Evolutionary conservation across 192 early-diverging fungal species (phyloP).

Genomic region (Powellomyces hirtus): DNA sequence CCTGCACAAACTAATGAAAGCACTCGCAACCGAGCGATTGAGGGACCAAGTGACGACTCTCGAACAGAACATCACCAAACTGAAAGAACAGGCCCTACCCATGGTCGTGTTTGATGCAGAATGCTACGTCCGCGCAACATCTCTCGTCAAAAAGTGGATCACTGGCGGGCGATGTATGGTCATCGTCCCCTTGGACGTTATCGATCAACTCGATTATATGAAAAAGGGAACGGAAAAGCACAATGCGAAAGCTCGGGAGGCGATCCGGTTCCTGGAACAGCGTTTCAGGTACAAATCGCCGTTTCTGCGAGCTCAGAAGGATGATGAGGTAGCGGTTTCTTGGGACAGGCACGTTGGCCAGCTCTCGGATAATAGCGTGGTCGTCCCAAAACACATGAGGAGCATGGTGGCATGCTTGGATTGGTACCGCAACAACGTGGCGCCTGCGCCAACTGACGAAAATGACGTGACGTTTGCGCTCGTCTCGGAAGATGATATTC

Average conservation of each 20-base stretch:
- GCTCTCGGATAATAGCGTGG: background rate
- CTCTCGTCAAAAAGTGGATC: conserved; percentile 35
- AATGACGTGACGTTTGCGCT: background rate
- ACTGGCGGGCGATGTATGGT: conserved; percentile 23
- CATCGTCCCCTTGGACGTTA: conserved; percentile 34
- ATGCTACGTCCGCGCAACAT: background rate
- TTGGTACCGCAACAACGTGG: conserved; percentile 9
- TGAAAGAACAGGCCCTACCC: background rate
- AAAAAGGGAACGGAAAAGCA: conserved; percentile 37
- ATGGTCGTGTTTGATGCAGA: conserved; percentile 30
- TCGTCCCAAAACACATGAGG: conserved; percentile 11
- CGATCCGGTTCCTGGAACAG: conserved; percentile 52
- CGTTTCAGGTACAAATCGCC: conserved; percentile 38
- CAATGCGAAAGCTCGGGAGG: conserved; percentile 43
- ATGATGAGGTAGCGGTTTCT: conserved; percentile 8
- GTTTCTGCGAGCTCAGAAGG: conserved; percentile 38
- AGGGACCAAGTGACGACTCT: conserved; percentile 40
- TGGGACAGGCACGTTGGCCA: conserved; percentile 4
- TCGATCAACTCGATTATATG: conserved; percentile 38
- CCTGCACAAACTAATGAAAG: conserved; percentile 32
- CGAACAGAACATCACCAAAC: conserved; percentile 16
- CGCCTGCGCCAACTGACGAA: background rate
- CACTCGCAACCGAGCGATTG: conserved; percentile 44
- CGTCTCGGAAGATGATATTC: background rate
- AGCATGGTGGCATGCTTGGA: conserved; percentile 21